These are phyloP conservation scores for Colletotrichum graminicola DNA, from an alignment of 2,329 filamentous ascomycete species.

Conservation along the genomic window DNA sequence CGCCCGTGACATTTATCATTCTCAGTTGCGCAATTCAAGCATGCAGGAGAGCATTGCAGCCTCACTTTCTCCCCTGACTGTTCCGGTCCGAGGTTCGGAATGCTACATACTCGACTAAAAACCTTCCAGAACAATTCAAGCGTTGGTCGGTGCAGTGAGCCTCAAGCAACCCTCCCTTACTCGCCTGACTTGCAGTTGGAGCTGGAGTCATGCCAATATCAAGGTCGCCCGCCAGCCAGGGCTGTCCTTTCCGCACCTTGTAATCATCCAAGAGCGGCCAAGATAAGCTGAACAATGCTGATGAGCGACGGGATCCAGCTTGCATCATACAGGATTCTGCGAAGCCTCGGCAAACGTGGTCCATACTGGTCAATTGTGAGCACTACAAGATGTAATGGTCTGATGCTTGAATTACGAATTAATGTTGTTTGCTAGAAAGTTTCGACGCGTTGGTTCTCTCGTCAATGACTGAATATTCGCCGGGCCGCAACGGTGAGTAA, in stretches of 20 bases:
- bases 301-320: not conserved
- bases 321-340: not conserved
- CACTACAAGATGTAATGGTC: too few species aligned
- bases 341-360: not conserved
- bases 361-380: not conserved
- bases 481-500: slow-evolving; percentile 15
- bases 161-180: not conserved
- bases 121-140: slow-evolving; percentile 29
- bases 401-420: not conserved
- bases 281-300: not conserved
- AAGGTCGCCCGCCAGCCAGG: too few species aligned
- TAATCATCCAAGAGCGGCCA: not conserved
- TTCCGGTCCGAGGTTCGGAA: not conserved
- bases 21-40: not conserved
- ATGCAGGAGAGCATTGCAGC: not conserved
- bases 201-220: not conserved
- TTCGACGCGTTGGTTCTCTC: not conserved
- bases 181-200: not conserved
- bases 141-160: slow-evolving; percentile 3
- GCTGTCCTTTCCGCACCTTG: not conserved
- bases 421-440: not conserved
- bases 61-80: too few species aligned
- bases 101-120: not conserved
- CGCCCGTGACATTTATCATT: not conserved
- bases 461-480: not conserved